Base-by-base conservation (phyloP, 768 basidiomycete genomes). In the Gelatoporia subvermispora region DNA sequence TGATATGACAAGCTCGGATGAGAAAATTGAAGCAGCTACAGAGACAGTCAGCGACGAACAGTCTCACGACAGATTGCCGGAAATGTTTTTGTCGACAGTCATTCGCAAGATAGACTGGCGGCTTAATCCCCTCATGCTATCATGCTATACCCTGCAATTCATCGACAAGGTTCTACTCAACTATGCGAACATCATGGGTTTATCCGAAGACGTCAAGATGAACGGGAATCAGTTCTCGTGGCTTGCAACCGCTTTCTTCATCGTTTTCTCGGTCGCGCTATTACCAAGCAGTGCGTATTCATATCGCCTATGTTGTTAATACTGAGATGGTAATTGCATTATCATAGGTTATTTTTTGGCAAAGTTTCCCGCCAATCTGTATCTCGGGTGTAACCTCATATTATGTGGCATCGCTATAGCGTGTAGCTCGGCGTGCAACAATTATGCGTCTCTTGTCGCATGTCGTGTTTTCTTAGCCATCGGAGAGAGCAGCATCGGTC, bases 111-210 rank as follows among this genome's bases (percentile, higher is more conserved):
- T 45, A 4, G 43, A 45, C 31, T 17, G 13, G 10, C 23, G 43
- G 3, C 43, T 45, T 16, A 45, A 28, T 23, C 43, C 43, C 9
- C 24, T 45, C 31, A 45, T 45, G 43, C 43, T 45, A 5, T 22
- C 43, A 3, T 45, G 43, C 25, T 45, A 45, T 25, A 45, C 43
- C 18, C 43, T 45, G 7, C 43, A 45, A 18, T 45, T 45, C 43
- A 31, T 45, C 25, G 43, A 45, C 43, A 45, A 45, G n/a, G 43
- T 15, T 34, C 16, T 45, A 7, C 31, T 45, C 15, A 45, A 45
- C 18, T 45, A 45, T 22, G 43, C 43, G 21, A 45, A 45, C 31
- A 45, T 45, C 25, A 45, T 45, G 43, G 43, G 43, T 5, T 31
- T 45, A 25, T 31, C 24, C 15, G 11, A 45, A 31, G 43, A 45